phyloP scores from a whole-genome alignment of 2,329 filamentous ascomycete species.

The Hypomyces perniciosus region DNA sequence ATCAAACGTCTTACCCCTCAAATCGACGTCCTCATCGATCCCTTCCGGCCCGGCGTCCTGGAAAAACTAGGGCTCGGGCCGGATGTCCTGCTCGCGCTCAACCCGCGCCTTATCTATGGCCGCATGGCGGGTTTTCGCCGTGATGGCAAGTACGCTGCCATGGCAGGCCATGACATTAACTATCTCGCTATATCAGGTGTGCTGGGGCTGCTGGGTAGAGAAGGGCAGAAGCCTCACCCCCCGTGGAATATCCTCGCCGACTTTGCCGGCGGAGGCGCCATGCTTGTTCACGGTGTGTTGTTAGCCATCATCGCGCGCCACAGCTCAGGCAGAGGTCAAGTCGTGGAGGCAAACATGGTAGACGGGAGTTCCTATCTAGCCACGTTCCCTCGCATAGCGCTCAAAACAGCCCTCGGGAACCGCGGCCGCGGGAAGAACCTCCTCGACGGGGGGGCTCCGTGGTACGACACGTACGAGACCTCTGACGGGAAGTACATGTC shows the following conservation, averaged over 20 bases:
- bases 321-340: constrained; percentile 65
- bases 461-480: constrained; percentile 85
- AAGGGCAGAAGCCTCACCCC: constrained; percentile 63
- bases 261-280: constrained; percentile 83
- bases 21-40: constrained; percentile 85
- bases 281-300: constrained; percentile 74
- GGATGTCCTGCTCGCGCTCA: constrained; percentile 56
- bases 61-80: constrained; percentile 79
- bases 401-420: constrained; percentile 58
- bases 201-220: constrained; percentile 67
- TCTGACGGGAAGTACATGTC: constrained; percentile 73
- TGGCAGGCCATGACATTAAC: constrained; percentile 96
- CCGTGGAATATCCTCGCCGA: constrained; percentile 83
- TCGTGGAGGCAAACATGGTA: constrained; percentile 96
- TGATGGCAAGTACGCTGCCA: constrained; percentile 75
- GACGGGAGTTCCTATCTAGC: constrained; percentile 78
- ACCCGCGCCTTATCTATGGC: constrained; percentile 72
- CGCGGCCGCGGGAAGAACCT: constrained; percentile 65
- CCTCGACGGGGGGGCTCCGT: constrained; percentile 80
- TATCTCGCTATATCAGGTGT: constrained; percentile 87
- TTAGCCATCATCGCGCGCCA: constrained; percentile 67
- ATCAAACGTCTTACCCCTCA: constrained; percentile 61
- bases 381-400: constrained; percentile 65
- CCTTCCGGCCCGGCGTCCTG: constrained; percentile 84
- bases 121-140: constrained; percentile 87